phyloP scores from a whole-genome alignment of 2,329 filamentous ascomycete species.

The Trichoderma citrinoviride region DNA sequence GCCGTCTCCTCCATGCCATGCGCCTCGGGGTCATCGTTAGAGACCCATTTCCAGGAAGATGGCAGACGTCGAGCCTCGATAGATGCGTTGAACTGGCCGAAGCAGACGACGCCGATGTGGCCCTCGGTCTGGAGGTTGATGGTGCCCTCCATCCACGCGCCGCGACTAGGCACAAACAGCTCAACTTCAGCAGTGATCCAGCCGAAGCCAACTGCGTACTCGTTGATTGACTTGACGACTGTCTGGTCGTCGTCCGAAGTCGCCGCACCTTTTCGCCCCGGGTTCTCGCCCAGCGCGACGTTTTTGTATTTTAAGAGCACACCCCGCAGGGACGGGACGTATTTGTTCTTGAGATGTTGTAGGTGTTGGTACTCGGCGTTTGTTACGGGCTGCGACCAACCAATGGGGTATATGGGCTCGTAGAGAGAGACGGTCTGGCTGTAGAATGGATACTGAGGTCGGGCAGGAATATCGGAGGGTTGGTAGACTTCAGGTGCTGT shows the following conservation, averaged over 20 bases:
- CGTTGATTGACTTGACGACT: conserved; percentile 59
- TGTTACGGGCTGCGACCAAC: conserved; percentile 67
- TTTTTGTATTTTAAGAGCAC: conserved; percentile 75
- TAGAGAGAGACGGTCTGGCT: conserved; percentile 79
- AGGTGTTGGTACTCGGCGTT: conserved; percentile 72
- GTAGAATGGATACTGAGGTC: conserved; percentile 66
- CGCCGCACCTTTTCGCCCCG: conserved; percentile 49
- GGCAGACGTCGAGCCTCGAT: conserved; percentile 78
- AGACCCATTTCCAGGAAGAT: conserved; percentile 74
- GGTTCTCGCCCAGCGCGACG: conserved; percentile 60
- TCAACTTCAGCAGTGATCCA: conserved; percentile 89
- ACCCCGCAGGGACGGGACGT: conserved; percentile 68
- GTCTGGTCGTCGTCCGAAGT: conserved; percentile 49
- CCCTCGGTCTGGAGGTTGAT: conserved; percentile 86
- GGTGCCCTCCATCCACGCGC: conserved; percentile 72
- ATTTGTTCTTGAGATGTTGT: conserved; percentile 71
- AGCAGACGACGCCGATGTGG: conserved; percentile 84
- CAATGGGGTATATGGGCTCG: conserved; percentile 68
- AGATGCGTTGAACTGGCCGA: conserved; percentile 87
- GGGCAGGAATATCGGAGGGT: conserved; percentile 40
- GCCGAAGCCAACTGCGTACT: conserved; percentile 81
- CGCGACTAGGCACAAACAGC: conserved; percentile 72
- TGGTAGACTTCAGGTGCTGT: conserved; percentile 37
- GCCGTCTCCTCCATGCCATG: conserved; percentile 43
- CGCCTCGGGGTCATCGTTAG: conserved; percentile 46